Evolutionary conservation across 768 basidiomycete species (phyloP), one percentile per base, ranked within the genome.

Genomic region (Fomitopsis serialis): DNA sequence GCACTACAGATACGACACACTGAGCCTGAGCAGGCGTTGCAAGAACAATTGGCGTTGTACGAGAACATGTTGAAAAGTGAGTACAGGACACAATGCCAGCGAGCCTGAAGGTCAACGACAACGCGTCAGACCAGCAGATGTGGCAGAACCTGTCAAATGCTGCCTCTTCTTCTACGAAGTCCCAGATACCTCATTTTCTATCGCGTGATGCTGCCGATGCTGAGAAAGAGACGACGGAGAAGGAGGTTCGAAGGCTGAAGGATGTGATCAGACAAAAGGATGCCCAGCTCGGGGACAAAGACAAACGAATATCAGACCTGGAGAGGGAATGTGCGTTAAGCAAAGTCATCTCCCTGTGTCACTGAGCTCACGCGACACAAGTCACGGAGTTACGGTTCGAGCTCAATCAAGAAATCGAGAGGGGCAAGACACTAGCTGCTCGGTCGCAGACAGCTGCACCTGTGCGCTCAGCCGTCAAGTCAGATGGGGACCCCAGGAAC

Each of bases 161-260:
- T 6, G 69, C 85, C 34, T 70, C 79, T 42, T 70, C 72, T 42
- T 67, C 75, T 0, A 77, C 75, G 5, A 78, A 78, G 55, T 72
- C 69, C 13, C 73, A 77, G 2, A 75, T 79, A 4, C 72, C 85
- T 27, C 81, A 87, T 58, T 76, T 92, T 45, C 68, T 92, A 12
- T 87, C 87, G 9, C 80, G 87, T 51, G 87, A 89, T 54, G 80
- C 79, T 2, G 87, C 84, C 6, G 82, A 90, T 53, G 81, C 81
- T 50, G 87, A 90, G 68, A 82, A 80, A 60, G 75, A 74, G 42
- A 66, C 53, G 1, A 63, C 80, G 27, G 77, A 82, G 54, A 69
- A 76, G 34, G 79, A 82, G 48, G 64, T 82, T 13, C 62, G 57
- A 21, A 69, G 72, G 15, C 71, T 77, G 60, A 76, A 77, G 45